Base-by-base conservation (phyloP, 257 asterid genomes). In the Paulownia fortunei region DNA sequence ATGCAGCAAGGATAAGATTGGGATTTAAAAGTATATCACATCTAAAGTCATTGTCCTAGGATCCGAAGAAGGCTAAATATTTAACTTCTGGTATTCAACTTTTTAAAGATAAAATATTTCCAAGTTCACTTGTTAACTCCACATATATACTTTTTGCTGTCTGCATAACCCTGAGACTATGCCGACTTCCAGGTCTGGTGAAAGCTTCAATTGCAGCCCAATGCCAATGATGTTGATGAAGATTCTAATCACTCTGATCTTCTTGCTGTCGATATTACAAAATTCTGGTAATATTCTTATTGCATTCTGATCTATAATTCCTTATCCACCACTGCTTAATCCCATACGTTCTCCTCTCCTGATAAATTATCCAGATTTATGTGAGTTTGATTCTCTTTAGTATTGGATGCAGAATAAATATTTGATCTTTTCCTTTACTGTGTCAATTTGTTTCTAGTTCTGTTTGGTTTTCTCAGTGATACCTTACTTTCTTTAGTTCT, bases 261-360 rank as follows among this genome's bases (percentile, higher is more conserved):
- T 88, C 72, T 62, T 89, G 60, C 70, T 84, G 11, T 63, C 74
- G n/a, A 1, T 83, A 27, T 68, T 74, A 2, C 89, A 47, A 1
- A 76, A 77, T 67, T 82, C 90, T 0, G 92, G 97, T 88, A 84
- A 54, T 6, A 1, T 30, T 19, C 19, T 46, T 24, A 10, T 23
- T n/a, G 32, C 72, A 5, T 49, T 73, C 36, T 72, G 11, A 8
- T 41, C 19, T 32, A 19, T 59, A 21, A 58, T 19, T 21, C 49
- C 52, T 13, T 30, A 64, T 41, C 32, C 15, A 36, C 34, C 24
- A 34, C 49, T 36, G 64, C 39, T 19, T 21, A 27, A 54, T 27
- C 42, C 16, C 11, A 2, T 24, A 4, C 7, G 3, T 66, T 3
- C 26, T 42, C 12, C 18, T 3, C 26, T 42, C 12, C 18, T 0